These are phyloP conservation scores for Pseudocercospora ulei DNA, from an alignment of 2,329 filamentous ascomycete genomes.

Conservation along the genomic window DNA sequence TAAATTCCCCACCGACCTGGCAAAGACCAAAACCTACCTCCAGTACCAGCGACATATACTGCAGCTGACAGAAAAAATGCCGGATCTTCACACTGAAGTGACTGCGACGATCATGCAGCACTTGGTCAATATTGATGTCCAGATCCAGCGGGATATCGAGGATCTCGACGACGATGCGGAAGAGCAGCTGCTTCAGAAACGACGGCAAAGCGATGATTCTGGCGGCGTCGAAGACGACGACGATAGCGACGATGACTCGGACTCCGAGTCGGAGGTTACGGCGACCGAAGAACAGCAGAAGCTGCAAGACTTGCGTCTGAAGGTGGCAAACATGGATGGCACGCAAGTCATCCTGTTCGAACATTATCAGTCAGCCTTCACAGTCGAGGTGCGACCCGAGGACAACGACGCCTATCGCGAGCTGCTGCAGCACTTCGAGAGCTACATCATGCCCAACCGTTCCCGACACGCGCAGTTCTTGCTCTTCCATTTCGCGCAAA, in stretches of 20 bases:
- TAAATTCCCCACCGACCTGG: slow-evolving; percentile 41
- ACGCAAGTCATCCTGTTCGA: slow-evolving; percentile 81
- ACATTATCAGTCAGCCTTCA: slow-evolving; percentile 66
- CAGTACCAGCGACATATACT: slow-evolving; percentile 83
- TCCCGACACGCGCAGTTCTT: slow-evolving; percentile 92
- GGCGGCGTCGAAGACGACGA: slow-evolving; percentile 42
- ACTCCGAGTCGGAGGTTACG: slow-evolving; percentile 53
- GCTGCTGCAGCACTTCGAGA: slow-evolving; percentile 74
- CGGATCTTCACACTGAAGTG: slow-evolving; percentile 68
- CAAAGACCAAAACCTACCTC: slow-evolving; percentile 68
- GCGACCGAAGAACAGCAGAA: slow-evolving; percentile 49
- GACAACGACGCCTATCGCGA: slow-evolving; percentile 66
- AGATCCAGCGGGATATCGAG: slow-evolving; percentile 87
- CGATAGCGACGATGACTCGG: slow-evolving; percentile 60
- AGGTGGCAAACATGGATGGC: slow-evolving; percentile 81
- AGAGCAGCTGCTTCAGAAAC: slow-evolving; percentile 55
- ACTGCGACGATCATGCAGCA: slow-evolving; percentile 74
- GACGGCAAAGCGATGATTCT: slow-evolving; percentile 43
- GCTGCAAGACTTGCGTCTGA: slow-evolving; percentile 64
- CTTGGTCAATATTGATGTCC: slow-evolving; percentile 86
- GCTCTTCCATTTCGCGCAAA: slow-evolving; percentile 88
- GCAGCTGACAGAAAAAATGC: slow-evolving; percentile 64
- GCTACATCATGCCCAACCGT: slow-evolving; percentile 78
- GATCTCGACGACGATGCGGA: slow-evolving; percentile 84
- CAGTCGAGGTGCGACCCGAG: slow-evolving; percentile 49